Evolutionary conservation across 805 yeast genomes (phyloP).

Genomic region (Zygosaccharomyces bisporus): DNA sequence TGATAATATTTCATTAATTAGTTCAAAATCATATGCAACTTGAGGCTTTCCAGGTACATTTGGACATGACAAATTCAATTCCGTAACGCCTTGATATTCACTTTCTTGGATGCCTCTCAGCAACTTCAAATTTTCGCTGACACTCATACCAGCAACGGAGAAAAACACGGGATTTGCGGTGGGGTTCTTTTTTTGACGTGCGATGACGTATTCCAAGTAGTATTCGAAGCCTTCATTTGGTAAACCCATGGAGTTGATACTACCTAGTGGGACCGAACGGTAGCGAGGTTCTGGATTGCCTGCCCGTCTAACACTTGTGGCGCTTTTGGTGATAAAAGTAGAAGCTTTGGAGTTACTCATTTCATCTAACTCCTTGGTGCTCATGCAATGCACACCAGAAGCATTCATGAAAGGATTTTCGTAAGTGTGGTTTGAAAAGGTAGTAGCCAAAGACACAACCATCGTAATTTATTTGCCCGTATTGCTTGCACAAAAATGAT

Average conservation of each 20-base stretch:
- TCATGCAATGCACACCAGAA: constrained; percentile 35
- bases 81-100: constrained; percentile 29
- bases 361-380: constrained; percentile 27
- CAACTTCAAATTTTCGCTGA: constrained; percentile 27
- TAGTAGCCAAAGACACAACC: constrained; percentile 21
- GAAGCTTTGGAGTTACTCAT: constrained; percentile 28
- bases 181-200: constrained; percentile 21
- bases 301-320: constrained; percentile 26
- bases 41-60: constrained; percentile 37
- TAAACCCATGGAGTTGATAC: constrained; percentile 35
- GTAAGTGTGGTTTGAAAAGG: constrained; percentile 20
- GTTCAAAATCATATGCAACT: constrained; percentile 33
- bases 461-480: constrained; percentile 2
- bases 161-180: constrained; percentile 23
- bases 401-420: constrained; percentile 35
- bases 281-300: constrained; percentile 36
- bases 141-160: constrained; percentile 34
- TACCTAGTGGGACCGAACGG: constrained; percentile 31
- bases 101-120: constrained; percentile 28
- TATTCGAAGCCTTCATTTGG: constrained; percentile 34
- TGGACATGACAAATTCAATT: constrained; percentile 34
- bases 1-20: constrained; percentile 25
- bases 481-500: neutral
- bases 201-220: constrained; percentile 27
- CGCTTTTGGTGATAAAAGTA: constrained; percentile 32